Percentiles rank a stretch among this genome's conserved stretches.
Conservation (phyloP, 2,329 filamentous ascomycete genomes). For the Biscogniauxia mediterranea region DNA sequence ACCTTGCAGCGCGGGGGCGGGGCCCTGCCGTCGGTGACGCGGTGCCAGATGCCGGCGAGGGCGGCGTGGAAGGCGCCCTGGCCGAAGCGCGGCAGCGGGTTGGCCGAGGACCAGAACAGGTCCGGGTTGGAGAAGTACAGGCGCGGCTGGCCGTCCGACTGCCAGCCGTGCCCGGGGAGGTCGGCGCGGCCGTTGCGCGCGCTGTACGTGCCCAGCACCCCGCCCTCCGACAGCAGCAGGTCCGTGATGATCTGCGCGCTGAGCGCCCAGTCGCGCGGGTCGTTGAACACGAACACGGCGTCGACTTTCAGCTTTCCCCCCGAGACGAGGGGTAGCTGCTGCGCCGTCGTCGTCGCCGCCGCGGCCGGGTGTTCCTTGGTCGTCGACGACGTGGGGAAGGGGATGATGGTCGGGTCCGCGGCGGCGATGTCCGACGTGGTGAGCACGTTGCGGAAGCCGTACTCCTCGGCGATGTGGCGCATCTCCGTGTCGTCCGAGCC, state of each 20-base stretch:
- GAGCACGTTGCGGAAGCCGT: conserved; percentile 79
- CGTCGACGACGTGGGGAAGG: conserved; percentile 65
- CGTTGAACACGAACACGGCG: conserved; percentile 91
- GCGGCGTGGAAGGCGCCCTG: conserved; percentile 89
- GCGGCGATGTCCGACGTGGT: conserved; percentile 81
- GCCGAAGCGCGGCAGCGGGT: conserved; percentile 82
- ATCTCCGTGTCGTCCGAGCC: conserved; percentile 68
- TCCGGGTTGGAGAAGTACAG: conserved; percentile 91
- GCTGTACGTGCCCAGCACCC: conserved; percentile 77
- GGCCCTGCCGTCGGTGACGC: conserved; percentile 61
- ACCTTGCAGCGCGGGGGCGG: conserved; percentile 61
- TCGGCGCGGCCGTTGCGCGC: conserved; percentile 59
- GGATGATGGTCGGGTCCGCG: conserved; percentile 74
- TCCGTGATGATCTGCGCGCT: conserved; percentile 85
- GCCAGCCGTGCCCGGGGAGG: conserved; percentile 74
- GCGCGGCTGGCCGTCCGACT: conserved; percentile 74
- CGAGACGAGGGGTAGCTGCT: conserved; percentile 48
- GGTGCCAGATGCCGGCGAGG: conserved; percentile 74
- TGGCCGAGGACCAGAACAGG: conserved; percentile 81
- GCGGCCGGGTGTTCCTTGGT: conserved; percentile 54
- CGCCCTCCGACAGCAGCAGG: conserved; percentile 73
- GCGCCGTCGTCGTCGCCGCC: conserved; percentile 52
- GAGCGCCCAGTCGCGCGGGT: conserved; percentile 92
- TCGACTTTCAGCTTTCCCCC: conserved; percentile 67
- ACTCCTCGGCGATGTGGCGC: conserved; percentile 69